Evolutionary conservation across 2,329 filamentous ascomycete species (phyloP).

Genomic region (Graphiopsis chlorocephala): DNA sequence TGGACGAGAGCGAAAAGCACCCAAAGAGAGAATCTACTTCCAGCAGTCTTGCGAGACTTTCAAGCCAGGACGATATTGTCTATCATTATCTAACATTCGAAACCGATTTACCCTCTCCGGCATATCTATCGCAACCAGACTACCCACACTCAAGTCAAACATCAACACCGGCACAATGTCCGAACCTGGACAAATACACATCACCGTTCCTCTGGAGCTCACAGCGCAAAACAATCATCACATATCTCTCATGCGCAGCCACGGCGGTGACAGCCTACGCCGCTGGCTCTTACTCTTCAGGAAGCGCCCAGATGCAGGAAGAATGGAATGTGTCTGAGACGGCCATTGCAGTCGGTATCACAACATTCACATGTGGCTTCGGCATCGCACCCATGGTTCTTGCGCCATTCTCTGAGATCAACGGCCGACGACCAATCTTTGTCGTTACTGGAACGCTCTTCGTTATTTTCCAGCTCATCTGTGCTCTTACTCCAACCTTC

Average conservation of each 20-base stretch:
- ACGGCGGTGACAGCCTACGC: constrained; percentile 77
- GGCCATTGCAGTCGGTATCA: constrained; percentile 73
- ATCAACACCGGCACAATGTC: constrained; percentile 49
- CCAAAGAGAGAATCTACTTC: constrained; percentile 18
- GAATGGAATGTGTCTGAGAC: constrained; percentile 65
- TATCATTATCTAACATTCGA: constrained; percentile 63
- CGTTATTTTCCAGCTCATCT: constrained; percentile 68
- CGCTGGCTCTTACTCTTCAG: constrained; percentile 75
- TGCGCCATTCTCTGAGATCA: constrained; percentile 83
- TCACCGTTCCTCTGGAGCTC: constrained; percentile 73
- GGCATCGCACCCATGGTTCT: constrained; percentile 81
- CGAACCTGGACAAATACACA: constrained; percentile 63
- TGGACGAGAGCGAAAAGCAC: constrained; percentile 28
- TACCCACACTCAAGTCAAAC: constrained; percentile 23
- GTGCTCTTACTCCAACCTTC: constrained; percentile 67
- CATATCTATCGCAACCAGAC: constrained; percentile 31
- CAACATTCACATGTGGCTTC: constrained; percentile 78
- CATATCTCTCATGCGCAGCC: constrained; percentile 71
- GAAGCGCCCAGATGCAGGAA: constrained; percentile 60
- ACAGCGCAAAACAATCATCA: constrained; percentile 66
- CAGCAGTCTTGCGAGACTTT: constrained; percentile 18
- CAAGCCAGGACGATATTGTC: constrained; percentile 40
- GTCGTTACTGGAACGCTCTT: constrained; percentile 70
- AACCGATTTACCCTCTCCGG: constrained; percentile 54
- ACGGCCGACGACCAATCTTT: constrained; percentile 82